Percentiles rank a stretch among this genome's conserved stretches.
Evolutionary conservation across 805 yeast genomes (phyloP).

Genomic region (Saccharomycopsis microspora): DNA sequence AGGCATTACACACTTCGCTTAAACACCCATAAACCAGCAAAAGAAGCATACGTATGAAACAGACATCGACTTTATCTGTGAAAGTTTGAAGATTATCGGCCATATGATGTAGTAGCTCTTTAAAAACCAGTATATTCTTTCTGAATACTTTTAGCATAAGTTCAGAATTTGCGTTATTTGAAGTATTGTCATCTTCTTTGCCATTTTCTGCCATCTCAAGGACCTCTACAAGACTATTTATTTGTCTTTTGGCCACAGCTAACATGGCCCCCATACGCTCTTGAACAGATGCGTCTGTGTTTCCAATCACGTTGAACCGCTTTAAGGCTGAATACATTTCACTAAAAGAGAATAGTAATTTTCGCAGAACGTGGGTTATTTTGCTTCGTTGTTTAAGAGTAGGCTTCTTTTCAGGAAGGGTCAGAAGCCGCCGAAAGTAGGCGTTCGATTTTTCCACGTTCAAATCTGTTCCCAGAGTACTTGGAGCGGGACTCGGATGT

Average conservation of each 20-base stretch:
- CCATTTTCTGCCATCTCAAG: slow-evolving; percentile 28
- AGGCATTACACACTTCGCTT: slow-evolving; percentile 34
- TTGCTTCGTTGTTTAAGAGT: slow-evolving; percentile 7
- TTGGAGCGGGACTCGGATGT: slow-evolving; percentile 23
- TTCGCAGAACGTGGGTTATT: slow-evolving; percentile 28
- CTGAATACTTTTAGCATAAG: slow-evolving; percentile 1
- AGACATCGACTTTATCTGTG: slow-evolving; percentile 31
- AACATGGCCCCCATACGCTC: slow-evolving; percentile 16
- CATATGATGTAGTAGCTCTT: slow-evolving; percentile 26
- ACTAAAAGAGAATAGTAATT: slow-evolving; percentile 33
- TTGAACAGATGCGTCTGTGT: slow-evolving; percentile 4
- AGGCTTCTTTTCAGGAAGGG: slow-evolving; percentile 26
- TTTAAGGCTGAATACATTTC: slow-evolving; percentile 34
- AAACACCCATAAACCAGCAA: slow-evolving; percentile 33
- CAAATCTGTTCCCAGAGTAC: slow-evolving; percentile 32
- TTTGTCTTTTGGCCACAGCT: slow-evolving; percentile 29
- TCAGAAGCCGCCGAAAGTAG: slow-evolving; percentile 34
- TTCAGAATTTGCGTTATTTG: background rate
- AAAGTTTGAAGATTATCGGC: slow-evolving; percentile 28
- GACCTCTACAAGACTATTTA: slow-evolving; percentile 32
- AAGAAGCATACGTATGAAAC: slow-evolving; percentile 33
- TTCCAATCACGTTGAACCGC: slow-evolving; percentile 23
- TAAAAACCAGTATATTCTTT: slow-evolving; percentile 23
- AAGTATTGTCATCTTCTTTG: background rate
- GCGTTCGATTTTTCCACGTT: slow-evolving; percentile 31